Evolutionary conservation across 192 early-diverging fungal genomes (phyloP).

Genomic region (Coemansia sp.): DNA sequence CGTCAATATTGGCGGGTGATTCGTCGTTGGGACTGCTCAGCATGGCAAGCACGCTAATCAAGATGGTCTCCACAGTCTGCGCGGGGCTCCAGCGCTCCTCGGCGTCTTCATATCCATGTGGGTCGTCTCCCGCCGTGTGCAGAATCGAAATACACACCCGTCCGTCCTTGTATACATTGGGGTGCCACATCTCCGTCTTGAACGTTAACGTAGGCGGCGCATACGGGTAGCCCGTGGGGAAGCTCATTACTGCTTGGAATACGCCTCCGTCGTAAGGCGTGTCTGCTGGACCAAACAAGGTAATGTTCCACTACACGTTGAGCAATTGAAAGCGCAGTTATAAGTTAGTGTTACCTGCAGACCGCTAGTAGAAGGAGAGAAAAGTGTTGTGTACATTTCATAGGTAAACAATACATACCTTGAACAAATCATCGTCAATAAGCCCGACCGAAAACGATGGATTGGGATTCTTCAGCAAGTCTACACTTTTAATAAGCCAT

Average conservation of each 20-base stretch:
- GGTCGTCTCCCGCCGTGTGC: slow-evolving; percentile 83
- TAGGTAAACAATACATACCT: slow-evolving; percentile 59
- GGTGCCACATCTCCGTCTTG: slow-evolving; percentile 88
- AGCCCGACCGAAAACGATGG: slow-evolving; percentile 93
- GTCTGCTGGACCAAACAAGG: slow-evolving; percentile 87
- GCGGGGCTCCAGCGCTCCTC: slow-evolving; percentile 95
- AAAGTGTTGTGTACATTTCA: not conserved
- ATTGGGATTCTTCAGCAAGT: slow-evolving; percentile 73
- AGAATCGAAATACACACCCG: slow-evolving; percentile 97
- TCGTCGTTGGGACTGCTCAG: slow-evolving; percentile 92
- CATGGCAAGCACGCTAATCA: slow-evolving; percentile 91
- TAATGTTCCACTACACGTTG: slow-evolving; percentile 76
- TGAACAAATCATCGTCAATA: slow-evolving; percentile 81
- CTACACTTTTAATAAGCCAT: slow-evolving; percentile 44
- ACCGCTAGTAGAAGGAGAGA: not conserved
- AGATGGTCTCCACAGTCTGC: slow-evolving; percentile 92
- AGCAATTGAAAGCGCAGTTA: not conserved
- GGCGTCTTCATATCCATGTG: slow-evolving; percentile 88
- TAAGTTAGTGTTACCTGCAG: not conserved
- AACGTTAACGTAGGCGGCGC: slow-evolving; percentile 91
- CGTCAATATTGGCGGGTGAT: slow-evolving; percentile 93
- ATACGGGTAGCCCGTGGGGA: slow-evolving; percentile 79
- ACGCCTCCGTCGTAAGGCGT: slow-evolving; percentile 94
- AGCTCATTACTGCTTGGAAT: slow-evolving; percentile 81
- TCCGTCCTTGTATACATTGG: slow-evolving; percentile 90